These are phyloP conservation scores for Wickerhamomyces tratensis DNA, from an alignment of 805 yeast genomes.

Conservation along the genomic window DNA sequence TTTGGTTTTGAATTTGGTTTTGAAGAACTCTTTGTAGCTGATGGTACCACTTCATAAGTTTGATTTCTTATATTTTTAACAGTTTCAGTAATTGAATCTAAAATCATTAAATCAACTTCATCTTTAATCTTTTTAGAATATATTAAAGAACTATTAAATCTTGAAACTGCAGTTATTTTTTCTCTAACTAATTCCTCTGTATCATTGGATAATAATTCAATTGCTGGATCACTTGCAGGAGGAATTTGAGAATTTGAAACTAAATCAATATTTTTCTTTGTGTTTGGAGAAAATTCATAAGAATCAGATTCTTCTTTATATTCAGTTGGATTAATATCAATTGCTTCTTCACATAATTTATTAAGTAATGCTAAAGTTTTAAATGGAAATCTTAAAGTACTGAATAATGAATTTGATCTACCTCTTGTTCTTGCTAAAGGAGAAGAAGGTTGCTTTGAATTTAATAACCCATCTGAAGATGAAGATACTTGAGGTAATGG, in stretches of 20 bases:
- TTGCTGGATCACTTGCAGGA: constrained; percentile 54
- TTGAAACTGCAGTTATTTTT: constrained; percentile 59
- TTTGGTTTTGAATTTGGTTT: constrained; percentile 1
- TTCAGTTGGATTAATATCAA: constrained; percentile 66
- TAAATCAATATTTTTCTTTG: constrained; percentile 43
- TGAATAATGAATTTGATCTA: constrained; percentile 32
- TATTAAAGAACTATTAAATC: constrained; percentile 66
- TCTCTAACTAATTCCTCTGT: constrained; percentile 50
- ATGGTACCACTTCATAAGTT: constrained; percentile 7
- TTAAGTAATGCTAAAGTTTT: constrained; percentile 46
- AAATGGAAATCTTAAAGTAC: constrained; percentile 44
- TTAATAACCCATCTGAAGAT: constrained; percentile 6
- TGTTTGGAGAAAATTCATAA: constrained; percentile 46
- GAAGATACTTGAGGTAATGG: constrained; percentile 29
- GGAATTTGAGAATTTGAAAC: constrained; percentile 31
- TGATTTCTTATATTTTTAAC: constrained; percentile 35
- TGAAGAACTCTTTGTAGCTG: neutral
- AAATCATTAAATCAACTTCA: constrained; percentile 67
- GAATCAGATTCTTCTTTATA: constrained; percentile 20
- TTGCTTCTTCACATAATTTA: constrained; percentile 67
- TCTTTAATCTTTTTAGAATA: constrained; percentile 68
- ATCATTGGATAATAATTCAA: constrained; percentile 53
- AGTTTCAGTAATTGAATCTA: constrained; percentile 54
- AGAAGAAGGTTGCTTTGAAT: constrained; percentile 3
- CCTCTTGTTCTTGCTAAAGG: constrained; percentile 22